Evolutionary conservation across 495 filamentous ascomycete species (phyloP).

Genomic region (Trichoderma virens): DNA sequence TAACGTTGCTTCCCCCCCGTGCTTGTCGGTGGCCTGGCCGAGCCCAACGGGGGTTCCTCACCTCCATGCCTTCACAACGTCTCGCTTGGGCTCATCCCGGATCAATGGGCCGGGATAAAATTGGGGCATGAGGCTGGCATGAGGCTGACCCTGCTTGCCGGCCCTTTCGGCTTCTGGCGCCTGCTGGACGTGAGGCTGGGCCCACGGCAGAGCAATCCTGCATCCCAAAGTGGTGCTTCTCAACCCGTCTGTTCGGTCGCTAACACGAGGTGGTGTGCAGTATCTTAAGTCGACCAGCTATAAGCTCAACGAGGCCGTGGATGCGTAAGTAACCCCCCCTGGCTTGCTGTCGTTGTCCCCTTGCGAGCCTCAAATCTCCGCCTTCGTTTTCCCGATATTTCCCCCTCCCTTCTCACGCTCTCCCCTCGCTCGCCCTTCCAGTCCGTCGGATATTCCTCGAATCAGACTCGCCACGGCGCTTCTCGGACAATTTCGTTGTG

Average conservation of each 20-base stretch:
- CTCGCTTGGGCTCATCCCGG: neutral
- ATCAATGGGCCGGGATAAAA: neutral
- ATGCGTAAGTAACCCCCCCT: constrained; percentile 34
- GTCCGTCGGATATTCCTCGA: constrained; percentile 8
- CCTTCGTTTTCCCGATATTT: constrained; percentile 4
- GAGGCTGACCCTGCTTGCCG: constrained; percentile 2
- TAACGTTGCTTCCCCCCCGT: neutral
- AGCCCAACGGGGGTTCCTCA: neutral
- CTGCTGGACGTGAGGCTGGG: neutral
- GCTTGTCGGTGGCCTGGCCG: neutral
- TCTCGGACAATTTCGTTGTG: constrained; percentile 8
- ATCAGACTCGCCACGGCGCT: neutral
- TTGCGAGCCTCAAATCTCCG: constrained; percentile 5
- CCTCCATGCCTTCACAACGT: neutral
- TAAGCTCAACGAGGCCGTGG: constrained; percentile 42
- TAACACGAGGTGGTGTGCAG: constrained; percentile 14
- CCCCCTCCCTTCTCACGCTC: neutral
- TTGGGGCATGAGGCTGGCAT: constrained; percentile 4
- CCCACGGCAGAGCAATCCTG: neutral
- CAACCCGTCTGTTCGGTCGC: neutral
- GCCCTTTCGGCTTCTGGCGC: neutral
- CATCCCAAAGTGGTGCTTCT: neutral
- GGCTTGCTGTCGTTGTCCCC: neutral
- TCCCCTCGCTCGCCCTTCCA: no score
- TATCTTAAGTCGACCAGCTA: constrained; percentile 27